Conservation (phyloP, 495 filamentous ascomycete species). For the Neurospora sp. region DNA sequence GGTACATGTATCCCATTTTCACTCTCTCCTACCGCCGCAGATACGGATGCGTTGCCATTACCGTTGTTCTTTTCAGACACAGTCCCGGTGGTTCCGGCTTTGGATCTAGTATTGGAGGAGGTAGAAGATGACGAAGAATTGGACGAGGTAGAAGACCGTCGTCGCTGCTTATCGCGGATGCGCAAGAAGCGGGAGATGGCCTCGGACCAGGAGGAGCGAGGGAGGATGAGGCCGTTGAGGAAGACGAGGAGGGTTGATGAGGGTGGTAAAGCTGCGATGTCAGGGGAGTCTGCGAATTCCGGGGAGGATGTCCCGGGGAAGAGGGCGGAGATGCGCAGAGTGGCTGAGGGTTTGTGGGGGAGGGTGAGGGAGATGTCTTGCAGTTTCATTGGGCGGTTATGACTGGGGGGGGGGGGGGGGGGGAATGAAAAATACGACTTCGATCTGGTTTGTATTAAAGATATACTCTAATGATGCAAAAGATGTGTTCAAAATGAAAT, state of each 20-base stretch:
- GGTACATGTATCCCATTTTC: neutral
- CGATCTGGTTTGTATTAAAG: neutral
- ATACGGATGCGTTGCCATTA: neutral
- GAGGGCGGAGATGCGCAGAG: constrained; percentile 9
- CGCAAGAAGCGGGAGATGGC: constrained; percentile 33
- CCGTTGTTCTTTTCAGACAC: neutral
- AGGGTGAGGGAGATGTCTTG: constrained; percentile 7
- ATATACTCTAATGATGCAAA: neutral
- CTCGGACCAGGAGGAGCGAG: constrained; percentile 39
- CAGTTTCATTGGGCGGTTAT: neutral
- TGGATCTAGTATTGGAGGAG: neutral
- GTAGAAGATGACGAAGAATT: neutral
- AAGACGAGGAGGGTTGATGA: constrained; percentile 43
- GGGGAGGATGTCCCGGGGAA: neutral
- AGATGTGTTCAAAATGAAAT: neutral
- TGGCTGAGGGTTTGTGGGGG: constrained; percentile 13
- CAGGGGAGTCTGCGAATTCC: neutral
- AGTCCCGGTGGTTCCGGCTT: neutral
- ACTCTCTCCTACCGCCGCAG: neutral
- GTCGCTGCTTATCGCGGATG: constrained; percentile 4
- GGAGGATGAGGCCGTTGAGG: constrained; percentile 50
- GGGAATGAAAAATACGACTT: neutral
- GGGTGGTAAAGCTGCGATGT: constrained; percentile 1
- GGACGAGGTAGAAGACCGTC: neutral
- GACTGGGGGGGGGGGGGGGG: neutral